Evolutionary conservation across 129 eudicot species (phyloP).

Genomic region (Calendula officinalis): DNA sequence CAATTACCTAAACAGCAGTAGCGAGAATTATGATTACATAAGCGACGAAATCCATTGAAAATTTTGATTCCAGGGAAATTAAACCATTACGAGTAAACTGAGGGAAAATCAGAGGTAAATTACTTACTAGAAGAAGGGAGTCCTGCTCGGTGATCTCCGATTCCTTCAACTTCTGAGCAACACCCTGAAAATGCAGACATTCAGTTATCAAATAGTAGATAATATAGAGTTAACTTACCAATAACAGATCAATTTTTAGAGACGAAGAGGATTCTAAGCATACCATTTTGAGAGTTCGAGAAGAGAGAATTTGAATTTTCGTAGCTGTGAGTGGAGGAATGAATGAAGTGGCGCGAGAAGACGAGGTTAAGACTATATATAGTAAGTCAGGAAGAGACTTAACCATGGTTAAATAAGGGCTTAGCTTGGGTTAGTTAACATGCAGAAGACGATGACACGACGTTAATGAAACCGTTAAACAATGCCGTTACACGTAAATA

Average conservation of each 20-base stretch:
- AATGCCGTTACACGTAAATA: neutral
- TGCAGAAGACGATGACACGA: conserved; percentile 21
- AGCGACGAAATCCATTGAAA: conserved; percentile 11
- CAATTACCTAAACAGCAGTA: conserved; percentile 12
- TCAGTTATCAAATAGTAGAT: conserved; percentile 4
- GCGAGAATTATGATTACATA: conserved; percentile 11
- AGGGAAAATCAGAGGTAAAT: neutral
- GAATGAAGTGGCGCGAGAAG: conserved; percentile 44
- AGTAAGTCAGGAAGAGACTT: conserved; percentile 3
- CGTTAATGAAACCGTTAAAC: conserved; percentile 6
- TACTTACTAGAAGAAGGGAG: conserved; percentile 78
- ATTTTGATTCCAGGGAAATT: neutral
- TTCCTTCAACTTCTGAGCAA: conserved; percentile 90
- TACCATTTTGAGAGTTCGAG: conserved; percentile 31
- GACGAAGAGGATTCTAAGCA: conserved; percentile 17
- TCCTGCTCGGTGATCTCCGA: conserved; percentile 95
- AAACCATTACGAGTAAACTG: conserved; percentile 12
- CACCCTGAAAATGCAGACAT: conserved; percentile 54
- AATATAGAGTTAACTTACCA: neutral
- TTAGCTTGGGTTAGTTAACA: conserved; percentile 18
- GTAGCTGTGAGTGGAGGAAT: conserved; percentile 7
- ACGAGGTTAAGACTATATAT: conserved; percentile 17
- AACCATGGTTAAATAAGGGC: conserved; percentile 21
- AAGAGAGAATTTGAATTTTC: conserved; percentile 21
- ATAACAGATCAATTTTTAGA: neutral